These are phyloP conservation scores for Rasamsonia emersonii DNA, from an alignment of 2,329 filamentous ascomycete genomes.

Conservation along the genomic window DNA sequence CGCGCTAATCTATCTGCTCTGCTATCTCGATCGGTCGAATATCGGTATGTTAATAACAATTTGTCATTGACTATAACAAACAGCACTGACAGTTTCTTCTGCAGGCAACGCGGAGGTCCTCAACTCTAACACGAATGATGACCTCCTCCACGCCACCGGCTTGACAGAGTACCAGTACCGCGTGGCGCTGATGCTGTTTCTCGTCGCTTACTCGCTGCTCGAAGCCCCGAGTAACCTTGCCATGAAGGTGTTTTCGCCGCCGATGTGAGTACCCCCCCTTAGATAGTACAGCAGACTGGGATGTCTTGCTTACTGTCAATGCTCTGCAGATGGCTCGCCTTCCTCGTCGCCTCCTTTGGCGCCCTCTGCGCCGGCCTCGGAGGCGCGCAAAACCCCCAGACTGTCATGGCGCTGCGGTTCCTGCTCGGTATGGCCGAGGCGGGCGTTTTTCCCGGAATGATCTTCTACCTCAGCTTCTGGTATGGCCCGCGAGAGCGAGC, in stretches of 20 bases:
- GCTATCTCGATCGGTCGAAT: too few relatives aligned
- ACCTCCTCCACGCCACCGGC: too few relatives aligned
- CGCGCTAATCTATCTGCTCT: too few relatives aligned
- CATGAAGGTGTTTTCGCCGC: constrained; percentile 5
- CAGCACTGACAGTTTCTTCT: too few relatives aligned
- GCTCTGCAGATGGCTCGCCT: constrained; percentile 32
- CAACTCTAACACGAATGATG: too few relatives aligned
- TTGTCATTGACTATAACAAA: too few relatives aligned
- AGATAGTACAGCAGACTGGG: too few relatives aligned
- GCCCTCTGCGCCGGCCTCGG: constrained; percentile 9
- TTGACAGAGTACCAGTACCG: too few relatives aligned
- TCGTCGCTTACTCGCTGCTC: constrained; percentile 17
- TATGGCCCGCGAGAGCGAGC: constrained; percentile 28
- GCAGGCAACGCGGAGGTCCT: too few relatives aligned
- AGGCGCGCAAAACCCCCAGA: constrained; percentile 5
- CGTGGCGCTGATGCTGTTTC: constrained; percentile 30
- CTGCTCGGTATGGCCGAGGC: constrained; percentile 12
- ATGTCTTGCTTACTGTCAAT: too few relatives aligned
- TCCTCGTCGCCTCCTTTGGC: constrained; percentile 15
- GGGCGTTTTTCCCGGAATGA: constrained; percentile 16
- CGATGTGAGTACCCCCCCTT: too few relatives aligned
- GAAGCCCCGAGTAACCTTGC: constrained; percentile 15
- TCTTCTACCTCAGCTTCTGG: constrained; percentile 28
- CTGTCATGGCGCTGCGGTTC: constrained; percentile 10
- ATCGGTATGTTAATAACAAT: too few relatives aligned